Base-by-base conservation (phyloP, 108 stramenopile genomes). In the Mayamaea pseudoterrestris region DNA sequence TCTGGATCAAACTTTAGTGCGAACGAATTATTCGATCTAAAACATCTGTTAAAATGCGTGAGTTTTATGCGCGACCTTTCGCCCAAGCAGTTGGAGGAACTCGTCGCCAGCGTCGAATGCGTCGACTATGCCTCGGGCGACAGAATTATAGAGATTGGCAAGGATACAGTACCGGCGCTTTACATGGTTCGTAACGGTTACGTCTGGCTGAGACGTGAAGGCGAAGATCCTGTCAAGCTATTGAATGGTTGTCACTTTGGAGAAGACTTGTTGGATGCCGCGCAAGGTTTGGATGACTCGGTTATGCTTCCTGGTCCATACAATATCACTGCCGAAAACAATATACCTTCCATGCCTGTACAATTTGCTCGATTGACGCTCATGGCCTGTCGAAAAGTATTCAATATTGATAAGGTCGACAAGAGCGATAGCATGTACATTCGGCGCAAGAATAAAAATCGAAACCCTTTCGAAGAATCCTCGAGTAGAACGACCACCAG, bases 201-300 rank as follows among this genome's bases (percentile, higher is more conserved):
- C 37, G 37, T 39, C 5, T 39, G 37, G 37, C 8, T 39, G 37
- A 20, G 37, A 8, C 3, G 37, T 18, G 37, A 39, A 18, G 37
- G 37, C 20, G 20, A 18, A 20, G 37, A 14, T 14, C 37, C 37
- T 14, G 20, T 39, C 8, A 39, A 39, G 20, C 8, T 39, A 20
- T 20, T 20, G 37, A 39, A 20, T 39, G 37, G 37, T 14, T 39
- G 37, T 20, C 16, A 39, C 8, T 39, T 39, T 39, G 37, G 37
- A 18, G 37, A 39, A 39, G 37, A 39, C 5, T 8, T 39, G 37
- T 39, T 39, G 37, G 20, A 39, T 5, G 37, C 37, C 3, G 16
- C 37, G 18, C 18, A 39, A 39, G 37, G 37, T 3, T n/a, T n/a
- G n/a, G 20, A 39, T 8, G 3, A 39, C 20, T 39, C 37, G 16